Percentiles rank a stretch among this genome's conserved stretches.
phyloP scores from a whole-genome alignment of 1,284 basidiomycete species.

The Phylloporus sp. region DNA sequence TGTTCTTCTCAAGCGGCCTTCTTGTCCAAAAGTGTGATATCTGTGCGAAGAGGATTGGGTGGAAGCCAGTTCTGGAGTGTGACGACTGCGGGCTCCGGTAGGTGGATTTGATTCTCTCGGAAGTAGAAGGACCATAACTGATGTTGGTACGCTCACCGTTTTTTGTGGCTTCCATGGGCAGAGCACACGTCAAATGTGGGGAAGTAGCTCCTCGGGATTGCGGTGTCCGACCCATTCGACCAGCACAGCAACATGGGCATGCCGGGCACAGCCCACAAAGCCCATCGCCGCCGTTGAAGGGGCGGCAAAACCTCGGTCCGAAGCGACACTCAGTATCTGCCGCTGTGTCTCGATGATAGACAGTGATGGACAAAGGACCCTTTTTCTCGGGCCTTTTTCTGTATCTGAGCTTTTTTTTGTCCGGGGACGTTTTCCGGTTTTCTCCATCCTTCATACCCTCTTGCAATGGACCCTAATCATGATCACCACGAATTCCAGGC shows the following conservation, averaged over 20 bases:
- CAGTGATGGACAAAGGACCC: conserved; percentile 15
- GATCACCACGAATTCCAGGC: conserved; percentile 17
- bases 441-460: conserved; percentile 18
- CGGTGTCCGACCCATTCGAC: conserved; percentile 52
- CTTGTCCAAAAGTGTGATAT: conserved; percentile 80
- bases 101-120: conserved; percentile 20
- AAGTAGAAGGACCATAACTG: conserved; percentile 21
- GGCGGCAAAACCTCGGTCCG: conserved; percentile 29
- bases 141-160: conserved; percentile 16
- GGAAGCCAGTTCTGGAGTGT: conserved; percentile 85
- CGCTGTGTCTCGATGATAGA: conserved; percentile 32
- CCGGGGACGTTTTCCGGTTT: conserved; percentile 3
- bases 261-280: conserved; percentile 25
- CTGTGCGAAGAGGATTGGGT: conserved; percentile 80
- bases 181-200: conserved; percentile 83
- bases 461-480: conserved; percentile 29
- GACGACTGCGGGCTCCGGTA: conserved; percentile 69
- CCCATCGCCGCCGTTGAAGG: conserved; percentile 33
- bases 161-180: conserved; percentile 33
- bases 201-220: conserved; percentile 81
- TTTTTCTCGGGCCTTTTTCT: conserved; percentile 7
- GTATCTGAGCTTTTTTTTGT: conserved; percentile 8
- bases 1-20: conserved; percentile 73
- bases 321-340: conserved; percentile 34
- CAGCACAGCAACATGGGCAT: conserved; percentile 37